A percentile compares a stretch with the other conserved stretches of the same genome.
These are phyloP conservation scores for Chlamydomonas sp. DNA, from an alignment of 139 green algal species.

Conservation along the genomic window DNA sequence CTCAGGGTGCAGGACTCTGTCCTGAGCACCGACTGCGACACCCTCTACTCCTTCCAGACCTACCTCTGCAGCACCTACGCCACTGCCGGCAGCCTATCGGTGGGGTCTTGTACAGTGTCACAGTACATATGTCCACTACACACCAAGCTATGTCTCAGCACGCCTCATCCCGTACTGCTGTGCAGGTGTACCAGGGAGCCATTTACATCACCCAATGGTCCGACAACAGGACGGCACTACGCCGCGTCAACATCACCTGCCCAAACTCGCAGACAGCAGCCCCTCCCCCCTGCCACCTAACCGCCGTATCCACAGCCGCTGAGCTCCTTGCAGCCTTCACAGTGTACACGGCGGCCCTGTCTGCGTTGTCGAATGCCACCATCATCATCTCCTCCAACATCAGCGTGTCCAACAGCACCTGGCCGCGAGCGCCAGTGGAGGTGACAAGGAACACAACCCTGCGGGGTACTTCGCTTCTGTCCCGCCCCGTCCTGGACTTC, in stretches of 20 bases:
- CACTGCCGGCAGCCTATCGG: slow-evolving; percentile 8
- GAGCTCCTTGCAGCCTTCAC: slow-evolving; percentile 22
- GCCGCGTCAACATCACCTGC: slow-evolving; percentile 28
- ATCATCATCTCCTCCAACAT: slow-evolving; percentile 13
- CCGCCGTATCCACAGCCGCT: neutral
- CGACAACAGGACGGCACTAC: slow-evolving; percentile 3
- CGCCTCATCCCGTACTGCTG: neutral
- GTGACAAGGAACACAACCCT: too few species aligned
- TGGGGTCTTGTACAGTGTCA: neutral
- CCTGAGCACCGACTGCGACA: slow-evolving; percentile 18
- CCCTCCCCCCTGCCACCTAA: slow-evolving; percentile 15
- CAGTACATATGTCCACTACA: too few species aligned
- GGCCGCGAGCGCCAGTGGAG: too few species aligned
- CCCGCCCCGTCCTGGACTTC: neutral
- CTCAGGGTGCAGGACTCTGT: neutral
- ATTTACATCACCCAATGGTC: neutral
- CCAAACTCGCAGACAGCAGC: neutral
- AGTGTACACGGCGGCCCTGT: neutral
- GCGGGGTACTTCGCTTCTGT: too few species aligned
- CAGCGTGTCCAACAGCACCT: neutral
- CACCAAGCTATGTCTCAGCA: too few species aligned
- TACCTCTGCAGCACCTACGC: neutral
- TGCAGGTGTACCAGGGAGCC: neutral
- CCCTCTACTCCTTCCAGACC: slow-evolving; percentile 6
- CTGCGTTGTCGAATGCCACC: neutral